These are phyloP conservation scores for Dictyostelium capitatum DNA, from an alignment of 78 protist genomes.

Conservation along the genomic window DNA sequence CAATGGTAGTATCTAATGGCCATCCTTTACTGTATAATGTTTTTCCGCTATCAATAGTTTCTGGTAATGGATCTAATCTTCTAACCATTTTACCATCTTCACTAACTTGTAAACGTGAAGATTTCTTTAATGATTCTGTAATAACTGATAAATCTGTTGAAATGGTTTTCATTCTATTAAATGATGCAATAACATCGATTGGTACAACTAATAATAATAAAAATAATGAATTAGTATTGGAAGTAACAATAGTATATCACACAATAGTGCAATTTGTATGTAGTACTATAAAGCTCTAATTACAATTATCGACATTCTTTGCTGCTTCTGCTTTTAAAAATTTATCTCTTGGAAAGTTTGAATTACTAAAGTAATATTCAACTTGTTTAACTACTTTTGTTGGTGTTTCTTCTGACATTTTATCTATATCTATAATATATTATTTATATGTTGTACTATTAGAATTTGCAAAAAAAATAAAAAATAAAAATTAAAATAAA, in stretches of 20 bases:
- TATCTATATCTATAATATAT: background rate
- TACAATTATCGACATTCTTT: conserved; percentile 64
- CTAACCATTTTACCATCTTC: conserved; percentile 64
- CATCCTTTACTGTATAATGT: conserved; percentile 72
- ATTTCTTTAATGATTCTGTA: conserved; percentile 54
- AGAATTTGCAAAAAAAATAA: background rate
- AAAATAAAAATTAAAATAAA: conserved; percentile 2
- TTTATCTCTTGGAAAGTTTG: conserved; percentile 73
- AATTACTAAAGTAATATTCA: conserved; percentile 83
- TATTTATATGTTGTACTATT: background rate
- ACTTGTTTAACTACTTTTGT: conserved; percentile 60
- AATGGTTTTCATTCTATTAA: conserved; percentile 58
- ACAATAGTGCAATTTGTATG: too few relatives aligned
- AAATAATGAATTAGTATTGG: too few relatives aligned
- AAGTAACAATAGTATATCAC: too few relatives aligned
- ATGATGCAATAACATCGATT: conserved; percentile 48
- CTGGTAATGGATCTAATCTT: conserved; percentile 72
- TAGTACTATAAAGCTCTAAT: too few relatives aligned
- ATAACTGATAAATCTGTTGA: conserved; percentile 63
- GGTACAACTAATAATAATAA: conserved; percentile 3
- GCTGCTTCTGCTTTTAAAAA: conserved; percentile 65
- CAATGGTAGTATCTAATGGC: conserved; percentile 78
- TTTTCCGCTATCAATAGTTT: conserved; percentile 30
- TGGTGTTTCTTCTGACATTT: conserved; percentile 15
- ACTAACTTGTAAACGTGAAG: conserved; percentile 23